These are phyloP conservation scores for Oemleria cerasiformis DNA, from an alignment of 306 rosid species.

Conservation along the genomic window DNA sequence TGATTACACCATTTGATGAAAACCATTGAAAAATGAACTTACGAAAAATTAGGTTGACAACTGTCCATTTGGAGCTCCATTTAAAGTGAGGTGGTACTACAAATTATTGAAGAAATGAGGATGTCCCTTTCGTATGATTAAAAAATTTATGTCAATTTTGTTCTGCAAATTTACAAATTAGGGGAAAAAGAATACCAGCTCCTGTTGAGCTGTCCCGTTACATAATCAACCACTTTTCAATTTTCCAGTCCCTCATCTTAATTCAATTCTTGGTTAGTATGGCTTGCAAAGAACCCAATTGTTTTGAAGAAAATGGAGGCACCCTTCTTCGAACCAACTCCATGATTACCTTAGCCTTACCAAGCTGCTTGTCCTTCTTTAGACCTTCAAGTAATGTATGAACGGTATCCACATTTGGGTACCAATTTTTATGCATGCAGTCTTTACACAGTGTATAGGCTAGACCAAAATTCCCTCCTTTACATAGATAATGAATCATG, in stretches of 20 bases:
- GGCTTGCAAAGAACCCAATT: slow-evolving; percentile 38
- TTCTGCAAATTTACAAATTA: slow-evolving; percentile 25
- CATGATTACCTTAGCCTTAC: slow-evolving; percentile 40
- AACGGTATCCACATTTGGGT: slow-evolving; percentile 56
- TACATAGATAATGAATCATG: slow-evolving; percentile 80
- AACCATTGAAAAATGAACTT: slow-evolving; percentile 25
- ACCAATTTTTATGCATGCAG: slow-evolving; percentile 65
- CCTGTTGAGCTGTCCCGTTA: slow-evolving; percentile 30
- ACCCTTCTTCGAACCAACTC: slow-evolving; percentile 42
- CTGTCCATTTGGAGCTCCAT: slow-evolving; percentile 28
- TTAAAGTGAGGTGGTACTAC: slow-evolving; percentile 25
- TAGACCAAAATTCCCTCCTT: slow-evolving; percentile 43
- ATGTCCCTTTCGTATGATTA: slow-evolving; percentile 17
- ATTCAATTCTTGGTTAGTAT: slow-evolving; percentile 29
- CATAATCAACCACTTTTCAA: slow-evolving; percentile 14
- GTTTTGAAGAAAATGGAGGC: slow-evolving; percentile 46
- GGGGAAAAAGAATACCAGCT: slow-evolving; percentile 31
- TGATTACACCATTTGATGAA: neutral
- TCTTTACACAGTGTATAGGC: slow-evolving; percentile 60
- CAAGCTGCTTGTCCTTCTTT: slow-evolving; percentile 42
- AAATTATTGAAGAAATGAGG: slow-evolving; percentile 21
- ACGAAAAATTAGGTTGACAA: slow-evolving; percentile 18
- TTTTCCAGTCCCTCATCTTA: slow-evolving; percentile 24
- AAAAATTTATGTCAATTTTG: slow-evolving; percentile 18
- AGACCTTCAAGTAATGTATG: slow-evolving; percentile 54